phyloP scores from a whole-genome alignment of 768 basidiomycete genomes.

The Auriscalpium vulgare region DNA sequence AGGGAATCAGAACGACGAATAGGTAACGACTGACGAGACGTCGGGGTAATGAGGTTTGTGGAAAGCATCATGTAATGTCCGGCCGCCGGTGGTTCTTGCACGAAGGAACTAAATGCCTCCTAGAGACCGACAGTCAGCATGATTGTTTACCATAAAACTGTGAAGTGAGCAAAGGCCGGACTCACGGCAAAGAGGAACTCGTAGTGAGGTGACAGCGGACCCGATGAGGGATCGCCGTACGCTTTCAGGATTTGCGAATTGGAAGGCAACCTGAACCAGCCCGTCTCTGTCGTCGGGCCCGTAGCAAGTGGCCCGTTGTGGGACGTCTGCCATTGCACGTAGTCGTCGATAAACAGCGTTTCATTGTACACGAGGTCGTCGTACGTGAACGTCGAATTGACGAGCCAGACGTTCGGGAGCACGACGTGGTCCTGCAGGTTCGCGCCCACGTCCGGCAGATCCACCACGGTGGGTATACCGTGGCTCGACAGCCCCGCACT shows the following conservation, averaged over 20 bases:
- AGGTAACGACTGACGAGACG: not conserved
- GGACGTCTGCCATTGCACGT: not conserved
- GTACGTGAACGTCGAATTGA: not conserved
- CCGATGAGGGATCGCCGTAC: not conserved
- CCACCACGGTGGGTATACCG: not conserved
- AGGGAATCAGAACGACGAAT: not conserved
- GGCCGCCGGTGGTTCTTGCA: not conserved
- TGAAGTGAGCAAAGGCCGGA: no score
- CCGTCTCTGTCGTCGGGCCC: not conserved
- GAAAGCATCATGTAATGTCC: not conserved
- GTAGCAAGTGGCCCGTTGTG: not conserved
- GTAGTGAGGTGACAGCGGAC: not conserved
- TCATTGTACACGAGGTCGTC: not conserved
- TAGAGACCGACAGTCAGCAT: no score
- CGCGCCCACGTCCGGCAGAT: not conserved
- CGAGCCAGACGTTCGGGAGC: not conserved
- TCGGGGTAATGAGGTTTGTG: not conserved
- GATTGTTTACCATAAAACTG: no score
- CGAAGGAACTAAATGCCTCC: not conserved
- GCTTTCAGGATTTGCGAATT: not conserved
- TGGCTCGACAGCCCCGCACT: not conserved
- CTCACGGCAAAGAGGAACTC: not conserved
- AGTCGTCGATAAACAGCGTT: not conserved
- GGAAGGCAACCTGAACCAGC: not conserved
- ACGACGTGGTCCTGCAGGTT: conserved; percentile 2